phyloP scores from a whole-genome alignment of 2,329 filamentous ascomycete species.

The Biscogniauxia sp. region DNA sequence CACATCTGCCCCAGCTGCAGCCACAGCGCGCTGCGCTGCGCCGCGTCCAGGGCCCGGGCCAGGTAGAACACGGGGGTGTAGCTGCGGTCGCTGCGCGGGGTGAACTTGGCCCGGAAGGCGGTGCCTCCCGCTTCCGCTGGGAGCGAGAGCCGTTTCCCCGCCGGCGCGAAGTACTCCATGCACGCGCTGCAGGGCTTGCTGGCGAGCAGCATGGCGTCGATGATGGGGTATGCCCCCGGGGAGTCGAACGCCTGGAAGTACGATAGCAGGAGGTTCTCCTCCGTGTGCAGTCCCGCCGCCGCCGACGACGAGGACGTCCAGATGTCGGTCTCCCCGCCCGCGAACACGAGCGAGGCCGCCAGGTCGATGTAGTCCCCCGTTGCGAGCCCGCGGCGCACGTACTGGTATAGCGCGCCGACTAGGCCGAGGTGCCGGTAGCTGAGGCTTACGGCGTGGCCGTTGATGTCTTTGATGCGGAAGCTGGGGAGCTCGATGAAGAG shows the following conservation, averaged over 20 bases:
- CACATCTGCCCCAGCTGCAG: conserved; percentile 27
- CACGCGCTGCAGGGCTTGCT: conserved; percentile 30
- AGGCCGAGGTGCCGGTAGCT: conserved; percentile 24
- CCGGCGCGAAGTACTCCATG: conserved; percentile 27
- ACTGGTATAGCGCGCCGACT: conserved; percentile 26
- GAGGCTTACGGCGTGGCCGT: conserved; percentile 22
- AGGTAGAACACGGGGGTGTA: conserved; percentile 33
- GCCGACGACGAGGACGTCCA: conserved; percentile 24
- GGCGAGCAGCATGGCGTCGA: conserved; percentile 29
- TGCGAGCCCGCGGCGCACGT: conserved; percentile 25
- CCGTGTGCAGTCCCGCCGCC: conserved; percentile 21
- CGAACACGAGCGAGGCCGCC: conserved; percentile 28
- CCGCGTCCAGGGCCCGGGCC: conserved; percentile 20
- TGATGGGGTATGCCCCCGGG: conserved; percentile 30
- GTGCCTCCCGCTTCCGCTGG: too few species aligned
- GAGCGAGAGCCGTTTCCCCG: conserved; percentile 29
- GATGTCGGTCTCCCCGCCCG: conserved; percentile 28
- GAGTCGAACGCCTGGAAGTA: conserved; percentile 32
- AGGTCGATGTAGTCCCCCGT: conserved; percentile 23
- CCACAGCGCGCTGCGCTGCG: conserved; percentile 22
- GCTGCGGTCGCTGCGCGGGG: conserved; percentile 27
- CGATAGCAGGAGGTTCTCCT: conserved; percentile 30
- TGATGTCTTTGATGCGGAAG: conserved; percentile 29
- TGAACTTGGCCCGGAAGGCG: conserved; percentile 32
- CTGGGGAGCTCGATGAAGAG: conserved; percentile 31